These are phyloP conservation scores for Boletellus sp. DNA, from an alignment of 1,284 basidiomycete species.

Conservation along the genomic window DNA sequence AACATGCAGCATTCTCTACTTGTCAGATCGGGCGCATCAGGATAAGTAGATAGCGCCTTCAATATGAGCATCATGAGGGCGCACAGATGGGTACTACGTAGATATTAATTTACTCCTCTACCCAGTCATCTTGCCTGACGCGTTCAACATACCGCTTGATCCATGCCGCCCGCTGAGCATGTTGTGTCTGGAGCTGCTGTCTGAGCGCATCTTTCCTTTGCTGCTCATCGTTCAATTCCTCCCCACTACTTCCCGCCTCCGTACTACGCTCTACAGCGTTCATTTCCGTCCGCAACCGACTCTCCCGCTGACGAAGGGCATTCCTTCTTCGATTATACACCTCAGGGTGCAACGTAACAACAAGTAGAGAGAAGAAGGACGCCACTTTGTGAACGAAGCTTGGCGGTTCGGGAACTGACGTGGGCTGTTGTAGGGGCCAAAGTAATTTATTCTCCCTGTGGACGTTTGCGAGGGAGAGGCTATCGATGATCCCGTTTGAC, in stretches of 20 bases:
- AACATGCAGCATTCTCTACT: not conserved
- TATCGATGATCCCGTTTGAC: constrained; percentile 43
- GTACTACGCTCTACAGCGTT: constrained; percentile 42
- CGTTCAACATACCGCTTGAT: constrained; percentile 62
- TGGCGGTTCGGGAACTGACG: constrained; percentile 36
- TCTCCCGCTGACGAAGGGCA: constrained; percentile 61
- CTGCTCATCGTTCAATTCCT: constrained; percentile 29
- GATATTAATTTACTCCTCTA: constrained; percentile 48
- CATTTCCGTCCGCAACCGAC: constrained; percentile 63
- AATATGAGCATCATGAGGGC: constrained; percentile 2
- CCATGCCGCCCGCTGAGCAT: constrained; percentile 57
- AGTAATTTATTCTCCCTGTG: constrained; percentile 52
- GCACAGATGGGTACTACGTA: constrained; percentile 14
- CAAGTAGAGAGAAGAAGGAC: constrained; percentile 56
- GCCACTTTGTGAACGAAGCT: constrained; percentile 45
- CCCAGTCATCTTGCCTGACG: constrained; percentile 64
- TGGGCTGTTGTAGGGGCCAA: constrained; percentile 35
- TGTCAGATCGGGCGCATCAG: constrained; percentile 2
- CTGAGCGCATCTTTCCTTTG: constrained; percentile 33
- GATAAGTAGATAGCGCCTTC: not conserved
- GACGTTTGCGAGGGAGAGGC: constrained; percentile 56
- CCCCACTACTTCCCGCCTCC: constrained; percentile 35
- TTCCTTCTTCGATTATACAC: constrained; percentile 68
- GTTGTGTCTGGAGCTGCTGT: constrained; percentile 42
- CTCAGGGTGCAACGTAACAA: constrained; percentile 68